Evolutionary conservation across 352 stramenopile genomes (phyloP).

Genomic region (Globisporangium spiculum): DNA sequence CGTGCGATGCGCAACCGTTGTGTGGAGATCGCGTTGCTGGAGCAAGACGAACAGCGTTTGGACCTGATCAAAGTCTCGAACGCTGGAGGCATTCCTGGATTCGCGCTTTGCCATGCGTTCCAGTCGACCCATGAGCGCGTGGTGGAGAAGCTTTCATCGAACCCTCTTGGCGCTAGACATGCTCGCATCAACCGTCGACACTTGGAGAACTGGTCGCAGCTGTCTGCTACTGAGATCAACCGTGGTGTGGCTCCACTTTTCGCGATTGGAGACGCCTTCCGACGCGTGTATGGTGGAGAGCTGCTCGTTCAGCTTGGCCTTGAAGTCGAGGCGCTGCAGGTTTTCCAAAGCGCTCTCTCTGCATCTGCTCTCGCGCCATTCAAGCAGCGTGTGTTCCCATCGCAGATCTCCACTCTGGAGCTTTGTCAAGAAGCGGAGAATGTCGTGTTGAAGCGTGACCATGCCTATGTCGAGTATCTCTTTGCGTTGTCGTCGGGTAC

Average conservation of each 20-base stretch:
- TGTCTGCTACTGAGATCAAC: constrained; percentile 62
- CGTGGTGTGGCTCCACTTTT: constrained; percentile 41
- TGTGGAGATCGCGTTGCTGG: constrained; percentile 92
- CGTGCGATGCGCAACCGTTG: constrained; percentile 99
- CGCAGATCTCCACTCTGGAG: constrained; percentile 40
- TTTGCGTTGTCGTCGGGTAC: constrained; percentile 19
- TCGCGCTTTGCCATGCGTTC: constrained; percentile 65
- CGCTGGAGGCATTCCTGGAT: constrained; percentile 57
- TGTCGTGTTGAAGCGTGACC: constrained; percentile 53
- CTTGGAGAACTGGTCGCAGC: constrained; percentile 73
- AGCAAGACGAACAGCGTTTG: constrained; percentile 46
- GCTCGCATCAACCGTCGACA: constrained; percentile 64
- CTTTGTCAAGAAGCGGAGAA: constrained; percentile 58
- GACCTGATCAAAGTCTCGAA: constrained; percentile 68
- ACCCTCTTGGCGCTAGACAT: constrained; percentile 23
- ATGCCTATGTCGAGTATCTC: constrained; percentile 63
- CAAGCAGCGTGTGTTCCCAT: constrained; percentile 36
- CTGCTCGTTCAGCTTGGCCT: constrained; percentile 42
- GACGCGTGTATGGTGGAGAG: constrained; percentile 59
- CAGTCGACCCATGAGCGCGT: constrained; percentile 55
- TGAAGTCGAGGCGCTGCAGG: constrained; percentile 29
- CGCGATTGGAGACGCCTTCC: constrained; percentile 56
- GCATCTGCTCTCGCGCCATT: constrained; percentile 19
- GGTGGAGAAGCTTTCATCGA: constrained; percentile 27
- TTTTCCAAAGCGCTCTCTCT: constrained; percentile 38